A percentile compares a stretch with the other conserved stretches of the same genome.
Conservation (phyloP, 2,329 filamentous ascomycete genomes). For the Penicillium sp. region DNA sequence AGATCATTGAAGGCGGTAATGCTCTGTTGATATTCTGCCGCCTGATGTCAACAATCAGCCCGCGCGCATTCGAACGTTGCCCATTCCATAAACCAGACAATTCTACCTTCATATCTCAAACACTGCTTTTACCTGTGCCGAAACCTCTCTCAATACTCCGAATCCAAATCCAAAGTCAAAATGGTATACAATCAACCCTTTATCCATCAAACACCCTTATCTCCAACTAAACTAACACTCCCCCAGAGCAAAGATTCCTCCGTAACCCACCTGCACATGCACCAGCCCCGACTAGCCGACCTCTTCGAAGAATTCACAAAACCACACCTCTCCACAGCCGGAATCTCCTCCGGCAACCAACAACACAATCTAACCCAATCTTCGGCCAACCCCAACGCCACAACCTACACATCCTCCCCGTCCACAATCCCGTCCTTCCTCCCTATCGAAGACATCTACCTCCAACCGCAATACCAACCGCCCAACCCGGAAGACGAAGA, state of each 20-base stretch:
- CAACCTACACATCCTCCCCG: conserved; percentile 40
- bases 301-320: conserved; percentile 59
- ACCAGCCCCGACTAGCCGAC: conserved; percentile 55
- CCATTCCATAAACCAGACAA: neutral
- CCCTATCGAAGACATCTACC: conserved; percentile 66
- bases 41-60: conserved; percentile 16
- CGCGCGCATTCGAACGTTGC: neutral
- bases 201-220: conserved; percentile 9
- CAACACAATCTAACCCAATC: conserved; percentile 23
- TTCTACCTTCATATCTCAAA: neutral
- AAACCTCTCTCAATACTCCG: neutral
- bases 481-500: conserved; percentile 71
- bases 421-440: conserved; percentile 51
- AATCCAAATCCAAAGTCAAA: conserved; percentile 13
- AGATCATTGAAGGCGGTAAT: conserved; percentile 10
- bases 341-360: conserved; percentile 12
- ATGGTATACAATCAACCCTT: conserved; percentile 28
- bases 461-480: conserved; percentile 66
- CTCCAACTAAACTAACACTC: conserved; percentile 12
- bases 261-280: conserved; percentile 56
- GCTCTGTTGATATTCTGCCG: conserved; percentile 11
- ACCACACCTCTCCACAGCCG: conserved; percentile 44
- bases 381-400: conserved; percentile 26
- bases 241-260: conserved; percentile 58
- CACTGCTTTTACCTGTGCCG: neutral